phyloP scores from a whole-genome alignment of 306 rosid species.

The Cucurbita maxima region DNA sequence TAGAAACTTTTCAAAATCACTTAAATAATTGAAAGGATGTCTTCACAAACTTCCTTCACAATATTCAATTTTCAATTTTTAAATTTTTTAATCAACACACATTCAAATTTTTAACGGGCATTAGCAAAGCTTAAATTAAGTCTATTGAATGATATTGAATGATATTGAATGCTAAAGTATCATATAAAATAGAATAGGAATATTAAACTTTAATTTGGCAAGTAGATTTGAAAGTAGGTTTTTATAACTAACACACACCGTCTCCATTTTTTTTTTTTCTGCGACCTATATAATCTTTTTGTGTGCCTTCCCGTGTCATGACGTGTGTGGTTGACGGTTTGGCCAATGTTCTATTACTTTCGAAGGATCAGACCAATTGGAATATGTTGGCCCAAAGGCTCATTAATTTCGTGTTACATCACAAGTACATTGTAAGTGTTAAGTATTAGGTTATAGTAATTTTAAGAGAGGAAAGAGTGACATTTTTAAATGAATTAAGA shows the following conservation, averaged over 20 bases:
- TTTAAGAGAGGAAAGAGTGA: not conserved
- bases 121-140: too few relatives aligned
- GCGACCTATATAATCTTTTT: not conserved
- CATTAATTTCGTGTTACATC: not conserved
- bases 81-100: too few relatives aligned
- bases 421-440: not conserved
- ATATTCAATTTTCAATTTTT: too few relatives aligned
- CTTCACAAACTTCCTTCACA: too few relatives aligned
- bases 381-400: not conserved
- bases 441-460: not conserved
- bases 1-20: too few relatives aligned
- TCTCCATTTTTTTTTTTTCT: not conserved
- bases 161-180: too few relatives aligned
- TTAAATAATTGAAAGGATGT: too few relatives aligned
- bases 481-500: not conserved
- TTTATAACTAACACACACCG: not conserved
- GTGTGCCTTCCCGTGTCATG: not conserved
- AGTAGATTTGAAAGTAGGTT: too few relatives aligned
- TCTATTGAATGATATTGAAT: too few relatives aligned
- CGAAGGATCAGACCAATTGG: not conserved
- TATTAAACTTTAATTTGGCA: too few relatives aligned
- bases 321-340: not conserved
- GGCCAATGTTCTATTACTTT: not conserved
- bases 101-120: too few relatives aligned
- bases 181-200: too few relatives aligned